Evolutionary conservation across 2,329 filamentous ascomycete species (phyloP).

Genomic region (Immersiporthe knoxdaviesiana): DNA sequence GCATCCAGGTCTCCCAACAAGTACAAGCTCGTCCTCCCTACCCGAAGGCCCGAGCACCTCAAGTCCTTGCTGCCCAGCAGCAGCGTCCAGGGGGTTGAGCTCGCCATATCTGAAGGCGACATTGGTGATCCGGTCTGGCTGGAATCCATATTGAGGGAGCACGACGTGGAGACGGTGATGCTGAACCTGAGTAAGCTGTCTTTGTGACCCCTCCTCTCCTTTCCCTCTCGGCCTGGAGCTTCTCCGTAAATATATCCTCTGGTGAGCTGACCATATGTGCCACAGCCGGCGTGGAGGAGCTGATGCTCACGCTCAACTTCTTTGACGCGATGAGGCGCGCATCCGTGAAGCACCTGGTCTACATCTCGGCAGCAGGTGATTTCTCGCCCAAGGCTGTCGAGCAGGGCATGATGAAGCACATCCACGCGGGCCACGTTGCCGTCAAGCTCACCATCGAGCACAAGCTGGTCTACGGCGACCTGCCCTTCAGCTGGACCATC

Average conservation of each 20-base stretch:
- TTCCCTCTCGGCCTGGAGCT: background rate
- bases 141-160: background rate
- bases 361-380: slow-evolving; percentile 5
- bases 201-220: background rate
- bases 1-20: background rate
- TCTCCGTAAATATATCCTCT: background rate
- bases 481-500: slow-evolving; percentile 1
- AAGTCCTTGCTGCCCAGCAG: background rate
- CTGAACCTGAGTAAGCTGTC: background rate
- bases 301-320: slow-evolving; percentile 5
- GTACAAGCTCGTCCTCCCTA: slow-evolving; percentile 4
- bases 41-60: background rate
- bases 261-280: background rate
- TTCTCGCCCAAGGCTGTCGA: background rate
- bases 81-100: background rate
- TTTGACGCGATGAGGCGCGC: slow-evolving; percentile 3
- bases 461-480: background rate
- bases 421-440: slow-evolving; percentile 2
- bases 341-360: slow-evolving; percentile 3
- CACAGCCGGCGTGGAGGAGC: slow-evolving; percentile 4
- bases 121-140: background rate
- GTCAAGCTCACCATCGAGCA: background rate
- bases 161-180: background rate
- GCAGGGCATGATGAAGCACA: slow-evolving; percentile 4
- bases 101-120: background rate